Evolutionary conservation across 768 basidiomycete species (phyloP), one percentile per base, ranked within the genome.

Genomic region (Kwoniella dendrophila): DNA sequence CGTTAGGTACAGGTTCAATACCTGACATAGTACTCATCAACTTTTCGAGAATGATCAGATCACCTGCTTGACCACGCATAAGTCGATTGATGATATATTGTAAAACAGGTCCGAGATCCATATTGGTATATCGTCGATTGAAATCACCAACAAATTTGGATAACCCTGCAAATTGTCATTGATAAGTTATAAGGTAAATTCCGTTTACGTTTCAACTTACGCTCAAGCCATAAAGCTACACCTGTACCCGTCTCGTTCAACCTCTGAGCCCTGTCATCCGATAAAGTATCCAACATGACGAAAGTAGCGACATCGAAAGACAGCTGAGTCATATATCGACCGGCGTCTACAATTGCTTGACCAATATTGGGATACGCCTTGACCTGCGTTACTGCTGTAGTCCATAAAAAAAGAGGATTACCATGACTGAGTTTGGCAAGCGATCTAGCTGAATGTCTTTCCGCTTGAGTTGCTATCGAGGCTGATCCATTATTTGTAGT

Each of bases 1-100:
- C 81, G 76, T 88, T 92, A 0, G 91, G 90, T 52, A 96, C 81
- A 3, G 92, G 91, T 71, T 95, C 89, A 61, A 96, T 90, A 3
- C 90, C 92, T 4, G 92, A 89, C 92, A 97, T 95, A 76, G 92
- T 90, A 85, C 87, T 89, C 52, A 98, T 91, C 52, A 99, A 81
- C 72, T 95, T 92, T 32, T 89, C 86, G n/a, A 99, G 82, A 24
- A 98, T 90, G 22, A 93, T 85, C 44, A 97, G 87, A 71, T 98
- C 74, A 40, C 62, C 74, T 0, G 90, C 85, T 73, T 92, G 87
- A 34, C 87, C 87, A 47, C 86, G 85, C 74, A 89, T 85, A 30
- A 98, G 83, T 74, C 94, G 92, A 74, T 98, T 91, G 41, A 90
- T 89, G 66, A 98, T 85, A 71, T 95, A 97, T 77, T 87, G 89